Evolutionary conservation across 768 basidiomycete species (phyloP).

Genomic region (Boletus coccyginus): DNA sequence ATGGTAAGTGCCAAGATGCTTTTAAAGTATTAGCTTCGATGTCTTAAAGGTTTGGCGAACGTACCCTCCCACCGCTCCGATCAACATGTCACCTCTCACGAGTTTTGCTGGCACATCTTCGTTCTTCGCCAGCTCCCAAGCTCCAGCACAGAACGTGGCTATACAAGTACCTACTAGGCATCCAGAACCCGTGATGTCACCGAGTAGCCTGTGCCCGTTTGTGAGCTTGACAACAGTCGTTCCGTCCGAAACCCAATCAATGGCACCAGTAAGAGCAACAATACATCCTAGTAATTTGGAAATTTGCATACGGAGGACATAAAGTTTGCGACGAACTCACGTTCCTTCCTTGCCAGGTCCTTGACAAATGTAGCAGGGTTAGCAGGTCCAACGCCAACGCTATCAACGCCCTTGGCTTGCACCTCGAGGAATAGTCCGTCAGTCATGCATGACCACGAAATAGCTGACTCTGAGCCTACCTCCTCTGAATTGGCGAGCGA

Average conservation of each 20-base stretch:
- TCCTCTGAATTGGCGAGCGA: conserved; percentile 73
- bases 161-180: conserved; percentile 80
- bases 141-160: conserved; percentile 77
- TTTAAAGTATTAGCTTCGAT: conserved; percentile 7
- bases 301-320: not conserved
- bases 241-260: conserved; percentile 87
- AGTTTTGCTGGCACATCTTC: conserved; percentile 39
- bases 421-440: conserved; percentile 42
- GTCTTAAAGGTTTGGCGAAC: conserved; percentile 16
- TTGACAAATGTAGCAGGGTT: conserved; percentile 72
- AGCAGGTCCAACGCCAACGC: conserved; percentile 70
- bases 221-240: conserved; percentile 57
- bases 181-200: conserved; percentile 85
- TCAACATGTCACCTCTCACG: conserved; percentile 74
- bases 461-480: conserved; percentile 36
- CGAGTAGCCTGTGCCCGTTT: conserved; percentile 75
- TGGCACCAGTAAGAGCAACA: conserved; percentile 74
- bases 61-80: conserved; percentile 76
- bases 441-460: not conserved
- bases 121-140: conserved; percentile 37
- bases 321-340: conserved; percentile 41
- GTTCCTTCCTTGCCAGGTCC: conserved; percentile 66
- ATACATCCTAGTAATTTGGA: conserved; percentile 57
- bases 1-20: conserved; percentile 57
- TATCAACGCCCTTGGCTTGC: conserved; percentile 80